These are phyloP conservation scores for Paraphoma sp. DNA, from an alignment of 2,329 filamentous ascomycete species.

Conservation along the genomic window DNA sequence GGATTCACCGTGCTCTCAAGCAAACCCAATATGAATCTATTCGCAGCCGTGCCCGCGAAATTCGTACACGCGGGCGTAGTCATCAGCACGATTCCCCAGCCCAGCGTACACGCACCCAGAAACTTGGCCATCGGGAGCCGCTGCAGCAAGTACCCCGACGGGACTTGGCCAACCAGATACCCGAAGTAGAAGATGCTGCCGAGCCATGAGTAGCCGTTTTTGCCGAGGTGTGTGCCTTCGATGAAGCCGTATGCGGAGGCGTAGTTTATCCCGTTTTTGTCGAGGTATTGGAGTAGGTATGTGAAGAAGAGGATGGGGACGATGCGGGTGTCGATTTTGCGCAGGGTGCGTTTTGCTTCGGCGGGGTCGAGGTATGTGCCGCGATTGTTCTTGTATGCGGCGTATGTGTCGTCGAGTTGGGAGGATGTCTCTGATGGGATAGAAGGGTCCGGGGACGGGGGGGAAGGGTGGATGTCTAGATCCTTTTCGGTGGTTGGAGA, in stretches of 20 bases:
- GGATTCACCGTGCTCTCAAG: slow-evolving; percentile 58
- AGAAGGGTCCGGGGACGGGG: slow-evolving; percentile 9
- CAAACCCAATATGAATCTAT: slow-evolving; percentile 59
- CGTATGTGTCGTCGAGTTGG: slow-evolving; percentile 40
- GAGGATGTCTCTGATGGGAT: slow-evolving; percentile 29
- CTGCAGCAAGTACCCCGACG: slow-evolving; percentile 53
- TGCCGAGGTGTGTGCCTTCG: slow-evolving; percentile 53
- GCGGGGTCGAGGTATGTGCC: slow-evolving; percentile 21
- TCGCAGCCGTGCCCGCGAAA: slow-evolving; percentile 48
- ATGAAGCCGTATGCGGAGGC: slow-evolving; percentile 58
- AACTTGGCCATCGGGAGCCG: slow-evolving; percentile 56
- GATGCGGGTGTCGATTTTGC: slow-evolving; percentile 39
- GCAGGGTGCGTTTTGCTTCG: slow-evolving; percentile 37
- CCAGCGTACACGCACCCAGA: slow-evolving; percentile 50
- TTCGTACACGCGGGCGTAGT: slow-evolving; percentile 50
- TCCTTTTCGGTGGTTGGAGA: slow-evolving; percentile 17
- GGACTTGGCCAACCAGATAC: slow-evolving; percentile 55
- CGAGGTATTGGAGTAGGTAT: slow-evolving; percentile 51
- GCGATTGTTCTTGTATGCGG: slow-evolving; percentile 37
- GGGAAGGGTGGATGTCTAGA: slow-evolving; percentile 13
- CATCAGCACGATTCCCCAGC: slow-evolving; percentile 51
- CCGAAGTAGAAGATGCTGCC: slow-evolving; percentile 59
- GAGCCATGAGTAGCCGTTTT: slow-evolving; percentile 57
- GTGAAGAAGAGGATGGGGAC: slow-evolving; percentile 43
- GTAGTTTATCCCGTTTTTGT: slow-evolving; percentile 60